phyloP scores from a whole-genome alignment of 73 alveolate genomes.

The Blepharisma japonicum region DNA sequence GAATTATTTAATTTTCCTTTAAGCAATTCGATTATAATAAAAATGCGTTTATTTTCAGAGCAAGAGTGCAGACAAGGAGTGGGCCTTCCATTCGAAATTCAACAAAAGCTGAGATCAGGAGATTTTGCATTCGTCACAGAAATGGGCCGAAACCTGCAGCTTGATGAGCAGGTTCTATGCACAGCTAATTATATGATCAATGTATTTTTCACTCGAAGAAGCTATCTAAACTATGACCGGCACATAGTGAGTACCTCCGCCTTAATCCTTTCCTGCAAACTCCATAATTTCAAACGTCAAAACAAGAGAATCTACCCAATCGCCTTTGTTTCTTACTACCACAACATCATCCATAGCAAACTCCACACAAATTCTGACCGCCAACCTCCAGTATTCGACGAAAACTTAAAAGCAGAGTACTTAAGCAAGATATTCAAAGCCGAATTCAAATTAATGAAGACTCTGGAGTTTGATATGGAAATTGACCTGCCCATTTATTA shows the following conservation, averaged over 20 bases:
- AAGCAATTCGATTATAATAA: background rate
- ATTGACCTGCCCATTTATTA: slow-evolving; percentile 20
- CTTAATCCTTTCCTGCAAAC: slow-evolving; percentile 27
- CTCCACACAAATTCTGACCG: background rate
- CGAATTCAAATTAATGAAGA: slow-evolving; percentile 26
- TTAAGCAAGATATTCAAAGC: slow-evolving; percentile 16
- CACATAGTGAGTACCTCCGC: slow-evolving; percentile 24
- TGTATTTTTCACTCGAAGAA: slow-evolving; percentile 4
- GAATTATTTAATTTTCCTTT: too few species aligned
- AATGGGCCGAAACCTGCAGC: slow-evolving; percentile 29
- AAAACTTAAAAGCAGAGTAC: background rate
- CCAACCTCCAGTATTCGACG: slow-evolving; percentile 30
- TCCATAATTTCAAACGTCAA: background rate
- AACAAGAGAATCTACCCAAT: slow-evolving; percentile 18
- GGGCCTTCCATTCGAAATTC: slow-evolving; percentile 31
- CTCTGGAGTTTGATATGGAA: slow-evolving; percentile 29
- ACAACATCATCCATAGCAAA: slow-evolving; percentile 10
- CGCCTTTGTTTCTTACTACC: background rate
- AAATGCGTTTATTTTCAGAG: slow-evolving; percentile 1
- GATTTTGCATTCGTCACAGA: slow-evolving; percentile 16
- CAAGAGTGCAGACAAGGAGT: slow-evolving; percentile 17
- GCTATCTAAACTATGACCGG: slow-evolving; percentile 29
- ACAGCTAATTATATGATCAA: slow-evolving; percentile 28
- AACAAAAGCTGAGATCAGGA: slow-evolving; percentile 29
- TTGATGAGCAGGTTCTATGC: slow-evolving; percentile 22